These are phyloP conservation scores for Populus simonii DNA, from an alignment of 345 rosid species.

Conservation along the genomic window DNA sequence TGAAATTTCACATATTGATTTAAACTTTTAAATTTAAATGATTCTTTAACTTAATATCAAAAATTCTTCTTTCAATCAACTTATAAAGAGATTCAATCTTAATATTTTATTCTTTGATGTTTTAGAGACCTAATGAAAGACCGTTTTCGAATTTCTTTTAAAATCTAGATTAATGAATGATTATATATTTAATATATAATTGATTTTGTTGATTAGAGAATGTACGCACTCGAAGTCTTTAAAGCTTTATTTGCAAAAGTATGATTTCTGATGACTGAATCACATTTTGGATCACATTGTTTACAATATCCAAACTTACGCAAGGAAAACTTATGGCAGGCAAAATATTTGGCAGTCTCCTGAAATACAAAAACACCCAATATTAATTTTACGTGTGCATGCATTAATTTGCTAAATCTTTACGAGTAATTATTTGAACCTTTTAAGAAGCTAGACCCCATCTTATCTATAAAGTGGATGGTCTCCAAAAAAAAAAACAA, in stretches of 20 bases:
- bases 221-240: background rate
- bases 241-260: background rate
- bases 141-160: too few relatives aligned
- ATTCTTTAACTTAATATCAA: too few relatives aligned
- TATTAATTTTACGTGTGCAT: background rate
- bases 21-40: too few relatives aligned
- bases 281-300: slow-evolving; percentile 5
- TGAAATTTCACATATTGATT: too few relatives aligned
- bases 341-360: background rate
- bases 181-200: background rate
- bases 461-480: background rate
- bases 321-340: slow-evolving; percentile 2
- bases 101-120: too few relatives aligned
- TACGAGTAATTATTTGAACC: background rate
- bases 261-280: background rate
- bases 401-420: background rate
- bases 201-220: background rate
- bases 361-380: background rate
- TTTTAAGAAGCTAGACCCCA: background rate
- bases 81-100: too few relatives aligned
- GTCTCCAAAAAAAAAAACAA: background rate
- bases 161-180: too few relatives aligned
- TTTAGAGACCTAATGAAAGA: too few relatives aligned
- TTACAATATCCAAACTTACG: background rate
- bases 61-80: too few relatives aligned